These are phyloP conservation scores for Fusarium guadeloupense DNA, from an alignment of 2,329 filamentous ascomycete genomes.

Conservation along the genomic window DNA sequence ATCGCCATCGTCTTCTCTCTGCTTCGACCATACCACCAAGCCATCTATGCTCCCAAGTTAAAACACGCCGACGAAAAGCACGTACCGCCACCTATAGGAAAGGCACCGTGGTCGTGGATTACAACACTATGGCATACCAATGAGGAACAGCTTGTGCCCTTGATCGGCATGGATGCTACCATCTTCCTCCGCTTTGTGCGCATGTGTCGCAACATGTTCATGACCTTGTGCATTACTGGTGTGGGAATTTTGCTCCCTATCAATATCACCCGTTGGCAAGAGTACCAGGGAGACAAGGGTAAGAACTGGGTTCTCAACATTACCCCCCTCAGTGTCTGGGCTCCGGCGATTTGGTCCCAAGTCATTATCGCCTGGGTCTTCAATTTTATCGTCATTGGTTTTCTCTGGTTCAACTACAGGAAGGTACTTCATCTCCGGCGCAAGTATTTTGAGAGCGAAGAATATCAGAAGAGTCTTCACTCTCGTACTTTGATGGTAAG, in stretches of 20 bases:
- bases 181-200: constrained; percentile 87
- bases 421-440: constrained; percentile 76
- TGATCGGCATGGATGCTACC: constrained; percentile 89
- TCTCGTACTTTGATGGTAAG: constrained; percentile 74
- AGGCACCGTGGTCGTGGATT: constrained; percentile 89
- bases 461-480: constrained; percentile 89
- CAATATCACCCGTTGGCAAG: constrained; percentile 65
- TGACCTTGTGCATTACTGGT: constrained; percentile 75
- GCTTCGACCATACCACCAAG: constrained; percentile 87
- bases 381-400: constrained; percentile 78
- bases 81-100: constrained; percentile 85
- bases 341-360: constrained; percentile 65
- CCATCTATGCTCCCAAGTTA: constrained; percentile 93
- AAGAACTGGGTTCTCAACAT: constrained; percentile 65
- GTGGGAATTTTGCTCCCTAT: constrained; percentile 83
- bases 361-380: constrained; percentile 71
- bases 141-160: constrained; percentile 80
- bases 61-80: constrained; percentile 93
- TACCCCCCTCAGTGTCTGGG: constrained; percentile 66
- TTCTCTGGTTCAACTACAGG: constrained; percentile 91
- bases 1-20: constrained; percentile 87
- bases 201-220: constrained; percentile 94
- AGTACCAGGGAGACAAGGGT: constrained; percentile 29
- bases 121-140: constrained; percentile 78
- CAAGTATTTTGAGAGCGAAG: constrained; percentile 82